These are phyloP conservation scores for Leishmania gerbilli DNA, from an alignment of 208 protist species.

Conservation along the genomic window DNA sequence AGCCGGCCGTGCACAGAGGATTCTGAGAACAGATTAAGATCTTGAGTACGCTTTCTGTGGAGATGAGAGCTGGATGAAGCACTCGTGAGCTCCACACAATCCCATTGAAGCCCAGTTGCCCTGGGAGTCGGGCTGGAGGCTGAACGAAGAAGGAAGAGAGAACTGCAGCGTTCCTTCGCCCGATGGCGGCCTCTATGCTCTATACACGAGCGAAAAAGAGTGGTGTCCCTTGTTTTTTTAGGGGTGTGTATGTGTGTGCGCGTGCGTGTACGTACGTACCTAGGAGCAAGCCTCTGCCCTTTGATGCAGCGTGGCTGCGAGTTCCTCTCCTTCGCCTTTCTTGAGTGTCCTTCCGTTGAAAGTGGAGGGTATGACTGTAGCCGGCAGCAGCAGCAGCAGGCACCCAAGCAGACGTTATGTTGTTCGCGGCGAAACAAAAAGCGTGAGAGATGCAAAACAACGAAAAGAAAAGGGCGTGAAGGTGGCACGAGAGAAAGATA, in stretches of 20 bases:
- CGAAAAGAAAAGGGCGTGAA: neutral
- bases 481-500: neutral
- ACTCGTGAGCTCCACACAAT: neutral
- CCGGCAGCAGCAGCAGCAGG: neutral
- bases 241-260: neutral
- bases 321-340: neutral
- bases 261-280: neutral
- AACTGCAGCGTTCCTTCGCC: neutral
- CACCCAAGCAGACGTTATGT: neutral
- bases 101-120: neutral
- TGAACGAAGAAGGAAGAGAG: constrained; percentile 8
- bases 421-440: neutral
- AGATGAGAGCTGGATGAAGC: neutral
- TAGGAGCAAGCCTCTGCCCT: neutral
- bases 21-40: neutral
- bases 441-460: neutral
- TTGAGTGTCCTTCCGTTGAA: neutral
- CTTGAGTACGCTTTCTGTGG: neutral
- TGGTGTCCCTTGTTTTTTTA: neutral
- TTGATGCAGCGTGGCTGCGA: neutral
- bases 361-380: neutral
- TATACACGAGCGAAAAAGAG: neutral
- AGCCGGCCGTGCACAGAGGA: neutral
- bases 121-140: neutral
- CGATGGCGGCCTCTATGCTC: neutral